These are phyloP conservation scores for Pseudogymnoascus destructans DNA, from an alignment of 2,329 filamentous ascomycete genomes.

Conservation along the genomic window DNA sequence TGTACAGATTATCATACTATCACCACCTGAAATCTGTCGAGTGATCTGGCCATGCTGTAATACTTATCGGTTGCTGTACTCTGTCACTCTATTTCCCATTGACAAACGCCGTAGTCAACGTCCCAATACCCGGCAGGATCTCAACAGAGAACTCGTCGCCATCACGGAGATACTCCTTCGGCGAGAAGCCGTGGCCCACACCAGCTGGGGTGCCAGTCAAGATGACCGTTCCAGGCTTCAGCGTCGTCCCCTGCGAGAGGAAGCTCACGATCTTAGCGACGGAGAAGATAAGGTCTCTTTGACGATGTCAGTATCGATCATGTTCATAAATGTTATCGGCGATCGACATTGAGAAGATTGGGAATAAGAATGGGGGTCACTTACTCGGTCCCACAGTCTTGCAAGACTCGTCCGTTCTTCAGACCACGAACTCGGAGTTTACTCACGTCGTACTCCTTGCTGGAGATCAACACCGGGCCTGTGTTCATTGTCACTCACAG, in stretches of 20 bases:
- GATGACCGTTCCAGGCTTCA: conserved; percentile 32
- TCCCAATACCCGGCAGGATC: conserved; percentile 36
- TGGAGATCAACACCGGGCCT: conserved; percentile 37
- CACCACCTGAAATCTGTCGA: background rate
- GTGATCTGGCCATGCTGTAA: conserved; percentile 12
- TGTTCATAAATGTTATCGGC: background rate
- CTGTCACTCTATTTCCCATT: conserved; percentile 18
- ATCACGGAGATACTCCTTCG: conserved; percentile 32
- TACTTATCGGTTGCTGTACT: conserved; percentile 1
- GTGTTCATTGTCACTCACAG: background rate
- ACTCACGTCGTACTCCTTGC: conserved; percentile 29
- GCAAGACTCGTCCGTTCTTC: conserved; percentile 39
- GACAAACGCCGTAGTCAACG: conserved; percentile 32
- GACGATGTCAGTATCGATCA: background rate
- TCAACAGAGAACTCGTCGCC: conserved; percentile 37
- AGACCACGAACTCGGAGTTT: conserved; percentile 31
- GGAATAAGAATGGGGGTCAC: background rate
- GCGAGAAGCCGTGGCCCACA: conserved; percentile 20
- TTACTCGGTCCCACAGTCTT: conserved; percentile 21
- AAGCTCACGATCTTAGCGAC: conserved; percentile 33
- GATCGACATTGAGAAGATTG: background rate
- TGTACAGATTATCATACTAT: background rate
- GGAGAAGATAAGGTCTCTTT: conserved; percentile 40
- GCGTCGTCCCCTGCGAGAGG: conserved; percentile 32
- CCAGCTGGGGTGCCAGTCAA: conserved; percentile 35